Base-by-base conservation (phyloP, 2,329 filamentous ascomycete species). In the Neonectria sp. region DNA sequence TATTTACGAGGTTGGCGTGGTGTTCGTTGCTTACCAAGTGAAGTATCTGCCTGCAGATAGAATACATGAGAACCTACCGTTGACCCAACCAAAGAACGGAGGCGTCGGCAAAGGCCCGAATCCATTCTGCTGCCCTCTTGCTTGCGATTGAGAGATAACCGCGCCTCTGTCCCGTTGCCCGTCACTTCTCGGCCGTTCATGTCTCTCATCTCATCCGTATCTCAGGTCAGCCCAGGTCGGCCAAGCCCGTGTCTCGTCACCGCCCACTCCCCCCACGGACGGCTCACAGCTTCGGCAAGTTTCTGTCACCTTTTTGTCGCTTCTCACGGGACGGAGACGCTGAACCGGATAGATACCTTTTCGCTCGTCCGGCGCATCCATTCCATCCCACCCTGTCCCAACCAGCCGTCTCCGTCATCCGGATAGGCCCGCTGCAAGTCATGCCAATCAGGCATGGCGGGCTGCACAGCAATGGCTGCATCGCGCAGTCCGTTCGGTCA, bases 381-480 rank as follows among this genome's bases (percentile, higher is more conserved):
- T 55, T 45, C 7, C n/a, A 4, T 24, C 40, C 40, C 40, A 24
- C 40, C 40, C 40, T 12, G 46, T 61, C 51, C 64, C 57, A 64
- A 29, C 55, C 61, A 62, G 59, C 51, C 40, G 55, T 60, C 67
- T 68, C 63, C 58, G 51, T 67, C 59, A 60, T 60, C 68, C 76
- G 74, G 75, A 72, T 72, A 71, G 73, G 71, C 68, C 73, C 74
- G 76, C 74, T 77, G 76, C 75, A 76, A 67, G 71, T 63, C 67
- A 69, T 69, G 64, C 73, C 55, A 76, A 77, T 74, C 68, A 57
- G 76, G 76, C 68, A 70, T 73, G 67, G 76, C 69, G 71, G 52
- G 56, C 33, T 67, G 51, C 46, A 56, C 40, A 15, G 45, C 59
- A 33, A 29, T 43, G 51, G 27, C 25, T 62, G 60, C 52, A 31